These are phyloP conservation scores for Ceratobasidium sp. DNA, from an alignment of 1,284 basidiomycete genomes.

Conservation along the genomic window DNA sequence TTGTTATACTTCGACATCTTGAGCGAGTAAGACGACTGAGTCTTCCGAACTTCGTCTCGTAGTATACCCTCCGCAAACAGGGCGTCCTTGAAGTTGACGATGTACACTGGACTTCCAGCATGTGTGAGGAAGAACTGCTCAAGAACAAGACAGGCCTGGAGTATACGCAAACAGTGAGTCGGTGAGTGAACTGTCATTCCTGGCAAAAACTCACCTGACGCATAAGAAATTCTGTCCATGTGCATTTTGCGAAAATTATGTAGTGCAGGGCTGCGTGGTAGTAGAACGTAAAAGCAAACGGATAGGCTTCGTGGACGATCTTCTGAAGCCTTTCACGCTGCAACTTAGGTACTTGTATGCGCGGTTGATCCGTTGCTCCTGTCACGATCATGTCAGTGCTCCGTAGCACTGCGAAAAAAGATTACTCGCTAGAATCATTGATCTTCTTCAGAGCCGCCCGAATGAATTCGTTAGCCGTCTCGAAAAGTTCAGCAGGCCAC, in stretches of 20 bases:
- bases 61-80: neutral
- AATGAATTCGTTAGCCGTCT: neutral
- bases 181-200: neutral
- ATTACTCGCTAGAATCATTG: constrained; percentile 3
- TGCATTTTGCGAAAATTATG: neutral
- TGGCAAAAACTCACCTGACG: constrained; percentile 7
- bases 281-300: constrained; percentile 6
- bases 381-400: neutral
- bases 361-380: constrained; percentile 4
- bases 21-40: too few relatives aligned
- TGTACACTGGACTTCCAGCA: neutral
- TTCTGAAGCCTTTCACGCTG: neutral
- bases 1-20: too few relatives aligned
- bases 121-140: constrained; percentile 12
- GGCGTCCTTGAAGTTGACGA: neutral
- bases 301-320: neutral
- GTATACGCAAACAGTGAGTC: neutral
- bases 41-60: neutral
- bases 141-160: neutral
- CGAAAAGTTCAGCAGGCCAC: neutral
- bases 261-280: neutral
- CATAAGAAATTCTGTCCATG: neutral
- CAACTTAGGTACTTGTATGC: neutral
- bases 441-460: neutral
- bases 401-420: too few relatives aligned